phyloP scores from a whole-genome alignment of 768 basidiomycete genomes.

The Suillus paluster region DNA sequence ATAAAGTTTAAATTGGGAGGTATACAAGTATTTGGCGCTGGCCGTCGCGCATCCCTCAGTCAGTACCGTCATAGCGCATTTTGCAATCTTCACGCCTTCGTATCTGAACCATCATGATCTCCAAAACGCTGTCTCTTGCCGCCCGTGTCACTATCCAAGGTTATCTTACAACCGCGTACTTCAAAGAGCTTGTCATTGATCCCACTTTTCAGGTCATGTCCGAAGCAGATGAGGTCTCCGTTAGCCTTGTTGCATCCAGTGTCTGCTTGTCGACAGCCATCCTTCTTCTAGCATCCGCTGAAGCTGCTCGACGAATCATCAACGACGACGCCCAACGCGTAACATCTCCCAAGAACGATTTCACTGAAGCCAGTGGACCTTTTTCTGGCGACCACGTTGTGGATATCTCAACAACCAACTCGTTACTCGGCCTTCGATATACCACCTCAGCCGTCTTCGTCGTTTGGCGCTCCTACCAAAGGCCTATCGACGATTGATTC shows the following conservation, averaged over 20 bases:
- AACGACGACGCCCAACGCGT: background rate
- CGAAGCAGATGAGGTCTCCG: background rate
- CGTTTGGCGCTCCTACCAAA: background rate
- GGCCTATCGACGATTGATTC: background rate
- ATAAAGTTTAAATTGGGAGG: background rate
- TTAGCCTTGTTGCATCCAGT: background rate
- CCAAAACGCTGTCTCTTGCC: background rate
- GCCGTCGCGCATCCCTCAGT: background rate
- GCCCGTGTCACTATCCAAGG: background rate
- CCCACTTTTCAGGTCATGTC: background rate
- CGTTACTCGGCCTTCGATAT: background rate
- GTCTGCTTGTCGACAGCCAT: background rate
- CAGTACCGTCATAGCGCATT: background rate
- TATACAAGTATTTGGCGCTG: background rate
- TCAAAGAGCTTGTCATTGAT: background rate
- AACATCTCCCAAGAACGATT: background rate
- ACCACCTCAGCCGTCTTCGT: background rate
- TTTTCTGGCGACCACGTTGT: background rate
- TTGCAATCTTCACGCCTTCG: background rate
- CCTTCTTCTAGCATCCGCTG: background rate
- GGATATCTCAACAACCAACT: background rate
- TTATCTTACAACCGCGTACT: background rate
- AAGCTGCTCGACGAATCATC: conserved; percentile 1
- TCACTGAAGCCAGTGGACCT: background rate
- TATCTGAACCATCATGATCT: background rate